Base-by-base conservation (phyloP, 805 yeast genomes). In the Kuraishia ogatae region DNA sequence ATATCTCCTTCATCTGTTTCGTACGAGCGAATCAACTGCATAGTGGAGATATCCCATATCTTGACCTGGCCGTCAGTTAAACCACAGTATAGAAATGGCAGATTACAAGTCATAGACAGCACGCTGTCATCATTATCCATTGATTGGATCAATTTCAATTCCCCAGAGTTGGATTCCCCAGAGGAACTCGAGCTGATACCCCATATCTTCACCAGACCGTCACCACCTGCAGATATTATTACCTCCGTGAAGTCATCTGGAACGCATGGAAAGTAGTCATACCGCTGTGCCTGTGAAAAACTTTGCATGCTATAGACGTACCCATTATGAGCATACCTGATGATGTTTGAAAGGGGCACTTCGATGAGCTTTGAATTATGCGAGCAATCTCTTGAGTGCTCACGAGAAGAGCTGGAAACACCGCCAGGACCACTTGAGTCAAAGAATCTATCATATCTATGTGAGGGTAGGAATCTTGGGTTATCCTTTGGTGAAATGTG, bases 341-440 rank as follows among this genome's bases (percentile, higher is more conserved):
- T 75, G 50, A 83, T 79, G 64, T 91, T 85, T 21, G 75, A 70
- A 2, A 83, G 71, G 0, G 89, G 88, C 11, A 90, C 79, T 67
- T 93, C 91, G 47, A 85, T 74, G 49, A 87, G 72, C 48, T 73
- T 64, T n/a, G 63, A 51, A 66, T 71, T 53, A 64, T 66, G n/a
- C 56, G 55, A 39, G 17, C 20, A 21, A 5, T 17, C 17, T 20
- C 48, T 20, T 47, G 49, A 47, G 3, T 69, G 55, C 11, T 28
- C 21, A 19, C 35, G 24, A 6, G 24, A n/a, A 17, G 51, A 50
- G 17, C 35, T 52, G 53, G 29, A 56, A 19, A 71, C 72, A 3
- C 91, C 93, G 1, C 93, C 86, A 0, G 96, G 94, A 0, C 97
- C 97, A 53, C 75, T 77, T 2, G 97, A 92, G 66, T 93, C 97